phyloP scores from a whole-genome alignment of 176 grass and related monocot species.

The Aegilops speltoides region DNA sequence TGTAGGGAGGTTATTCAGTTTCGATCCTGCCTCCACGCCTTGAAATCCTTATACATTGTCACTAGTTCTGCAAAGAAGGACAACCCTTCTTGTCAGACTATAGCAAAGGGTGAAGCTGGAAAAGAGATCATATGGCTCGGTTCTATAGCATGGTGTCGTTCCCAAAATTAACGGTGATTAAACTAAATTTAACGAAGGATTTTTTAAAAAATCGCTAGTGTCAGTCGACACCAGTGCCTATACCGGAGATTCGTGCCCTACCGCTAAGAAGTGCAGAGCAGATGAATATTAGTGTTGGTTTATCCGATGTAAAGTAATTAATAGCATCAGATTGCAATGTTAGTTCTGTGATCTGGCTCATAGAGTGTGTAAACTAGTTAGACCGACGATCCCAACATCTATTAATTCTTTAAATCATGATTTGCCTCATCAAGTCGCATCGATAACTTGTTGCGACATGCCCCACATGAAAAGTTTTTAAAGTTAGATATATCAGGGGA shows the following conservation, averaged over 20 bases:
- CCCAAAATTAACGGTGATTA: no score
- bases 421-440: not conserved
- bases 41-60: constrained; percentile 25
- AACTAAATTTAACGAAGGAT: no score
- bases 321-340: not conserved
- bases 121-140: no score
- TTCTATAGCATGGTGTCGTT: no score
- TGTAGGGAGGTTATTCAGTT: no score
- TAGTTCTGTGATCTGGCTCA: not conserved
- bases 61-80: constrained; percentile 38
- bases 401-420: not conserved
- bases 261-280: not conserved
- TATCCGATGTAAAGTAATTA: not conserved
- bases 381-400: not conserved
- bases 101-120: not conserved
- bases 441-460: not conserved
- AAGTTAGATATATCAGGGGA: no score
- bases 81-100: not conserved
- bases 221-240: no score
- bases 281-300: not conserved
- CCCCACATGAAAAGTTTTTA: not conserved
- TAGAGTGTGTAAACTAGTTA: not conserved
- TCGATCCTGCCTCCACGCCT: no score
- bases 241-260: no score
- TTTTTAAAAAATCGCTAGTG: no score